A percentile compares a stretch with the other conserved stretches of the same genome.
Conservation (phyloP, 805 yeast genomes). For the Barnettozyma populi region DNA sequence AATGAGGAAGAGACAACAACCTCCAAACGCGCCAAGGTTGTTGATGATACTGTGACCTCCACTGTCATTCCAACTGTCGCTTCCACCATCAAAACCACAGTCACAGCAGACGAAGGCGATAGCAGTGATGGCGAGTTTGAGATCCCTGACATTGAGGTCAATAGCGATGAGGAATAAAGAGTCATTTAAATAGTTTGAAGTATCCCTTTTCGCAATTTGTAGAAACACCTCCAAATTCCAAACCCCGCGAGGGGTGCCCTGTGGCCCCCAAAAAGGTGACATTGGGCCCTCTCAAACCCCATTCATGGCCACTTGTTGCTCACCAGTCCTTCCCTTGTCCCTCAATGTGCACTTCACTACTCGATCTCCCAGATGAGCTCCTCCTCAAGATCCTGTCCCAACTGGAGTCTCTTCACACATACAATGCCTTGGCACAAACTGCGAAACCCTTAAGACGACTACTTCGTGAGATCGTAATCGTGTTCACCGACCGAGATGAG, state of each 20-base stretch:
- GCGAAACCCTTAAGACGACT: constrained; percentile 6
- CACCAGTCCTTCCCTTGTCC: background rate
- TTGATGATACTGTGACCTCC: background rate
- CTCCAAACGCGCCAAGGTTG: constrained; percentile 22
- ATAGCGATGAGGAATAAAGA: constrained; percentile 34
- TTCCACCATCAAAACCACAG: constrained; percentile 1
- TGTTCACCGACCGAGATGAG: constrained; percentile 8
- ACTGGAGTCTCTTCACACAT: constrained; percentile 11
- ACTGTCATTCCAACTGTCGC: background rate
- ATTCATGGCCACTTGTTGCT: background rate
- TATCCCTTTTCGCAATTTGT: background rate
- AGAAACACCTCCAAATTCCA: background rate
- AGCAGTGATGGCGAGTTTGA: constrained; percentile 43
- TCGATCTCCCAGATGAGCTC: constrained; percentile 17
- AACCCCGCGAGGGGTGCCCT: background rate
- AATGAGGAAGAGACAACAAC: constrained; percentile 20
- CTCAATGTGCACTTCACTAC: constrained; percentile 1
- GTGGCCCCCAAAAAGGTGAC: too few species aligned
- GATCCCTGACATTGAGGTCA: constrained; percentile 40
- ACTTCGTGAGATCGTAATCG: constrained; percentile 9
- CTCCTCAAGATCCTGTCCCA: constrained; percentile 8
- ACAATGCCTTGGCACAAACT: constrained; percentile 10
- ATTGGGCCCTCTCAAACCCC: background rate
- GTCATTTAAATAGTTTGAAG: too few species aligned
- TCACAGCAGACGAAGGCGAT: constrained; percentile 16